Evolutionary conservation across 2,329 filamentous ascomycete genomes (phyloP).

Genomic region (Mycosphaerella arachidis): DNA sequence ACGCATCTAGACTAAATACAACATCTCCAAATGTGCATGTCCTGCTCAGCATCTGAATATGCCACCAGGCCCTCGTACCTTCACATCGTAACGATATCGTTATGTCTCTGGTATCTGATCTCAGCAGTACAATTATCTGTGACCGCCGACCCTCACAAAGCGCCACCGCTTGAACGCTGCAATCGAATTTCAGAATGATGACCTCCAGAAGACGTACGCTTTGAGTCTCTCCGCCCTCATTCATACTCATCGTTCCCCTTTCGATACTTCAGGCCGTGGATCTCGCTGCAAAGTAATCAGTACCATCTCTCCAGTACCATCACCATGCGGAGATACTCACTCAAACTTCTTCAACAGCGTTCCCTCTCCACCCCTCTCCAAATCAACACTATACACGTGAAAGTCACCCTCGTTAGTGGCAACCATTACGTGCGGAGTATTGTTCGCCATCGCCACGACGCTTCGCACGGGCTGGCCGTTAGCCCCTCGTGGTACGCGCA

Average conservation of each 20-base stretch:
- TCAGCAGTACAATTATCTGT: not conserved
- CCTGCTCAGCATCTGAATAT: too few relatives aligned
- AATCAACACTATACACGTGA: slow-evolving; percentile 90
- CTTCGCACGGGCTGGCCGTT: slow-evolving; percentile 61
- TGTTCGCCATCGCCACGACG: slow-evolving; percentile 96
- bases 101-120: not conserved
- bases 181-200: not conserved
- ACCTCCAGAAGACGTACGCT: not conserved
- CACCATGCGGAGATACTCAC: slow-evolving; percentile 53
- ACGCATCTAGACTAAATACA: too few relatives aligned
- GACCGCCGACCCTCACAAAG: not conserved
- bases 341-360: slow-evolving; percentile 87
- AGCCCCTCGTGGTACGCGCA: slow-evolving; percentile 72
- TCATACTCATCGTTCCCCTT: slow-evolving; percentile 27
- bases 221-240: not conserved
- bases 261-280: slow-evolving; percentile 30
- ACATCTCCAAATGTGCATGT: too few relatives aligned
- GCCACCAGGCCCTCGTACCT: too few relatives aligned
- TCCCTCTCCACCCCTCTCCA: slow-evolving; percentile 91
- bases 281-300: slow-evolving; percentile 26
- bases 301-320: not conserved
- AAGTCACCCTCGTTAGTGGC: slow-evolving; percentile 94
- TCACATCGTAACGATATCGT: too few relatives aligned
- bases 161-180: slow-evolving; percentile 25
- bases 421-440: slow-evolving; percentile 93